Conservation (phyloP, 257 asterid genomes). For the Perilla frutescens region DNA sequence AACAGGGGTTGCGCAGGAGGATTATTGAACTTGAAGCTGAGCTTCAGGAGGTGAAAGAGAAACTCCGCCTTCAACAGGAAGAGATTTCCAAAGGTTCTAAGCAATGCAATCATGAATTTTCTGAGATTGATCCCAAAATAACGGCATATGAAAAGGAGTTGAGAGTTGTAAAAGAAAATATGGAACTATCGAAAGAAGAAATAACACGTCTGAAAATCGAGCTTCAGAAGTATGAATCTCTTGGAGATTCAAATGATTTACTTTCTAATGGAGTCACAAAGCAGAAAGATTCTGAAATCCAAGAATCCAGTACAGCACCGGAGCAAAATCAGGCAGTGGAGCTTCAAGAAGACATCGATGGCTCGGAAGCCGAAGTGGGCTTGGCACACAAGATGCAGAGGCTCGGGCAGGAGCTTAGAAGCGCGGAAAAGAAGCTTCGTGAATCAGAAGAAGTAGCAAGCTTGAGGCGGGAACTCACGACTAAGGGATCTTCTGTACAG, state of each 20-base stretch:
- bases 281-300: constrained; percentile 21
- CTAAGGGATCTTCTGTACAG: constrained; percentile 45
- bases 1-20: constrained; percentile 55
- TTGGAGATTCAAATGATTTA: constrained; percentile 28
- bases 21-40: constrained; percentile 66
- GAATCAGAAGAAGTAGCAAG: constrained; percentile 59
- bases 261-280: constrained; percentile 27
- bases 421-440: constrained; percentile 51
- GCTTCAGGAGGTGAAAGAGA: constrained; percentile 68
- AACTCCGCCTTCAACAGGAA: constrained; percentile 47
- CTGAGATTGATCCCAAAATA: constrained; percentile 48
- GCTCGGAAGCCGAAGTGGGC: constrained; percentile 42
- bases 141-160: constrained; percentile 68
- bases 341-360: constrained; percentile 36
- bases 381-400: constrained; percentile 42
- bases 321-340: constrained; percentile 36
- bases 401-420: constrained; percentile 59
- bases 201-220: constrained; percentile 54
- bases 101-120: constrained; percentile 36
- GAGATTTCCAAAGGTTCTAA: constrained; percentile 36
- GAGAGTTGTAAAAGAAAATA: constrained; percentile 56
- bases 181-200: constrained; percentile 63
- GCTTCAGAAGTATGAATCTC: constrained; percentile 60
- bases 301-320: not conserved
- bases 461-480: constrained; percentile 54